A percentile compares a stretch with the other conserved stretches of the same genome.
These are phyloP conservation scores for Avena eriantha DNA, from an alignment of 176 grass and related monocot genomes.

Conservation along the genomic window DNA sequence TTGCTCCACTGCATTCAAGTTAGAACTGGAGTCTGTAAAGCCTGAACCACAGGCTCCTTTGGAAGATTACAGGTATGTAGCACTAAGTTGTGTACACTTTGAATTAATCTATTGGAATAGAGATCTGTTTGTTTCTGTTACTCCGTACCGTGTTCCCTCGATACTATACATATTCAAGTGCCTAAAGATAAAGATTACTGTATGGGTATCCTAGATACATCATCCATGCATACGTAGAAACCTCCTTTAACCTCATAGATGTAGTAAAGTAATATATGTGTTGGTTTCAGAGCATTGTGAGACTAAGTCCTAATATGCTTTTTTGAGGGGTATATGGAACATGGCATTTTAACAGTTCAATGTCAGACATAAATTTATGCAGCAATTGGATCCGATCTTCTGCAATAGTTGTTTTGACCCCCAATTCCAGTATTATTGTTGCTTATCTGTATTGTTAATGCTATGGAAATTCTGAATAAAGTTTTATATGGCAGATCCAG, in stretches of 20 bases:
- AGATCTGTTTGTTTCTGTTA: background rate
- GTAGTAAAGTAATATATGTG: constrained; percentile 13
- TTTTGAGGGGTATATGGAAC: constrained; percentile 22
- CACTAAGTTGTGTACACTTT: constrained; percentile 4
- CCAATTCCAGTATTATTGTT: background rate
- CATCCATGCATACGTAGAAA: background rate
- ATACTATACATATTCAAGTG: constrained; percentile 25
- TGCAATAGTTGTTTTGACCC: background rate
- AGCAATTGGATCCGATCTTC: background rate
- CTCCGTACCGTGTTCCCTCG: background rate
- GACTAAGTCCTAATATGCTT: background rate
- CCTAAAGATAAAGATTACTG: constrained; percentile 9
- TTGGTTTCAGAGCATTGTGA: constrained; percentile 29
- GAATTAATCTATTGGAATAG: constrained; percentile 32
- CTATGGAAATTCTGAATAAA: background rate
- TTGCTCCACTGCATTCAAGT: constrained; percentile 76
- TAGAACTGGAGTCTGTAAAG: constrained; percentile 87
- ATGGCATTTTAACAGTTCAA: constrained; percentile 6
- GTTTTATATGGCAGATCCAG: constrained; percentile 9
- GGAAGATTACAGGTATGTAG: constrained; percentile 88
- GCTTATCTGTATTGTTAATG: background rate
- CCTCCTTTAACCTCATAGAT: constrained; percentile 24
- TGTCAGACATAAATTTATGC: background rate
- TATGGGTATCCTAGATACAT: constrained; percentile 17
- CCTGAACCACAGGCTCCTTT: constrained; percentile 82